Conservation (phyloP, 2,329 filamentous ascomycete genomes). For the Colletotrichum limetticola region DNA sequence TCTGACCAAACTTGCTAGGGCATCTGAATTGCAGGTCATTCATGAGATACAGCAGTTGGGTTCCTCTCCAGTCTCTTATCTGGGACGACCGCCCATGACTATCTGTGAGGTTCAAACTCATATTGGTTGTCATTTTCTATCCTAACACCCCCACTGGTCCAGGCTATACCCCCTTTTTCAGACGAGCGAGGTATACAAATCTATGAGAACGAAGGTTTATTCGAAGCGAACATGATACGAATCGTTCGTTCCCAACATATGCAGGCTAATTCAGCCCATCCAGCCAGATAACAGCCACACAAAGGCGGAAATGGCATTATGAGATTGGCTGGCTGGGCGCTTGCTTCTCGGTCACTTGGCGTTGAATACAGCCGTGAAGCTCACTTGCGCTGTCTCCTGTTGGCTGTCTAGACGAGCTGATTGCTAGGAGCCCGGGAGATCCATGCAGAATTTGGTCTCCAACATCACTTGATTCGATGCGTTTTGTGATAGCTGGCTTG, state of each 20-base stretch:
- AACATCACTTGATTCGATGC: neutral
- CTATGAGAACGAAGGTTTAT: neutral
- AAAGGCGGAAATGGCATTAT: neutral
- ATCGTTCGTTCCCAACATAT: neutral
- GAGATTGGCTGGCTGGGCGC: neutral
- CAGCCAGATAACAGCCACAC: neutral
- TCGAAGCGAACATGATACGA: neutral
- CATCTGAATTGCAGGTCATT: neutral
- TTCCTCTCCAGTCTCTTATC: neutral
- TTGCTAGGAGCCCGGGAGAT: neutral
- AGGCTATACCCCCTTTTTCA: neutral
- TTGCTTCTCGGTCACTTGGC: neutral
- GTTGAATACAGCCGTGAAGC: neutral
- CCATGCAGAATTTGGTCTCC: neutral
- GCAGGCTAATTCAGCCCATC: neutral
- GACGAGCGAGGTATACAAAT: neutral
- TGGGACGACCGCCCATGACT: neutral
- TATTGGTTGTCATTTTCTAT: neutral
- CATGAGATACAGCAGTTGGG: neutral
- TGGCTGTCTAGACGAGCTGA: neutral
- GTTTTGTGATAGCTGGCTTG: neutral
- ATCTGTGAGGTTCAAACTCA: neutral
- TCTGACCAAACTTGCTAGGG: constrained; percentile 1
- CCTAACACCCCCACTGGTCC: neutral
- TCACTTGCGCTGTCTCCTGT: neutral